Base-by-base conservation (phyloP, 1,139 yeast genomes). In the Pichia sp. region DNA sequence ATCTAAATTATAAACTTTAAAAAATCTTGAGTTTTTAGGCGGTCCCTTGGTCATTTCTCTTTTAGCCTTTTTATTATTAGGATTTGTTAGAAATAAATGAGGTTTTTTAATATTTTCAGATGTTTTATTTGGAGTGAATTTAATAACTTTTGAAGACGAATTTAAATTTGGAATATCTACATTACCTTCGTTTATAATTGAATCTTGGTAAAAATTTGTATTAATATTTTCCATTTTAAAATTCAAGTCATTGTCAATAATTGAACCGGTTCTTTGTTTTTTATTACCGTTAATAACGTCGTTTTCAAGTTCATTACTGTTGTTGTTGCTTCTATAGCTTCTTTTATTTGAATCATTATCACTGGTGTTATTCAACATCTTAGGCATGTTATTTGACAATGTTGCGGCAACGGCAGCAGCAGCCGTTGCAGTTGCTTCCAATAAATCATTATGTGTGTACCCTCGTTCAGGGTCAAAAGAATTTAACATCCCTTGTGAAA, bases 1-100 rank as follows among this genome's bases (percentile, higher is more conserved):
- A 46, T 71, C 64, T 49, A 70, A 69, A 6, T 73, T 73, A 31
- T 71, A 58, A n/a, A 61, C 58, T 19, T 67, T 65, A 56, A 68
- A 70, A 56, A 73, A 72, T 57, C 77, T 58, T 13, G 76, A 67
- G 9, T 75, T 65, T 50, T 63, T 67, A 1, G 77, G 76, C 18
- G 64, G 62, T 7, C 50, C 51, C 33, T 52, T 52, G 9, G 34
- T 39, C 10, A 31, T 13, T 14, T 53, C 56, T 28, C 39, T 39
- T 47, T 44, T 53, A 2, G 36, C 19, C 36, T 47, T 53, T 38
- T 49, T 53, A 16, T 45, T 19, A 18, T 27, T 46, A 44, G 56
- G 46, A 46, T 53, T 50, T 2, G 56, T 45, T 14, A 51, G 22
- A 16, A 46, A 33, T 22, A 51, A 27, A 33, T 53, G 54, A 3